A percentile compares a stretch with the other conserved stretches of the same genome.
Conservation (phyloP, 371 early-diverging fungal genomes). For the Coemansia sp. region DNA sequence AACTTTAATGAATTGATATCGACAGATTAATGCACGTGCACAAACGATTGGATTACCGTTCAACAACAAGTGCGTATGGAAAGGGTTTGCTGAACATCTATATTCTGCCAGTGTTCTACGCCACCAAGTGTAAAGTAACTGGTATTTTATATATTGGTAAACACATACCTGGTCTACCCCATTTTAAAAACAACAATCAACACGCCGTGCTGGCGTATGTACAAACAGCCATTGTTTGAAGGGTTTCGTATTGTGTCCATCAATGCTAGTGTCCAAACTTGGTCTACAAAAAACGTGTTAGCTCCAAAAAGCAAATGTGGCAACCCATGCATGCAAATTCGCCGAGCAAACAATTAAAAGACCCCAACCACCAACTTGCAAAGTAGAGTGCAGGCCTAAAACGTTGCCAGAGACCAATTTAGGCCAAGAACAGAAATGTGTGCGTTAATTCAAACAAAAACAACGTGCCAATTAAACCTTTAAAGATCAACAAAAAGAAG, state of each 20-base stretch:
- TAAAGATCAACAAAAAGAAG: too few relatives aligned
- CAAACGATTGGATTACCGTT: background rate
- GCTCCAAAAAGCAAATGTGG: slow-evolving; percentile 1
- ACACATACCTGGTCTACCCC: too few relatives aligned
- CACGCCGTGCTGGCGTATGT: too few relatives aligned
- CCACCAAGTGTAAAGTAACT: too few relatives aligned
- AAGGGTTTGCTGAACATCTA: background rate
- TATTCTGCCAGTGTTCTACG: background rate
- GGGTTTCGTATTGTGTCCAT: slow-evolving; percentile 1
- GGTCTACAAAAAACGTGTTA: slow-evolving; percentile 2
- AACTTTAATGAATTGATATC: background rate
- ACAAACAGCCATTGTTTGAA: too few relatives aligned
- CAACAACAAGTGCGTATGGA: too few relatives aligned
- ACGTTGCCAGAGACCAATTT: too few relatives aligned
- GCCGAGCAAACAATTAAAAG: slow-evolving; percentile 1
- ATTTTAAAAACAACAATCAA: too few relatives aligned
- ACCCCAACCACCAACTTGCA: background rate
- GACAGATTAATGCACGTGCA: background rate
- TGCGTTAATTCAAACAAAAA: too few relatives aligned
- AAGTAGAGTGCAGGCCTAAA: background rate
- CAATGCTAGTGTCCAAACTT: slow-evolving; percentile 1
- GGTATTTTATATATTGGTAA: too few relatives aligned
- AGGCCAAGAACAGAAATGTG: too few relatives aligned
- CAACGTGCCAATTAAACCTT: too few relatives aligned
- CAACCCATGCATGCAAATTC: background rate